phyloP scores from a whole-genome alignment of 306 rosid species.

The Cicer pinnatifidum region DNA sequence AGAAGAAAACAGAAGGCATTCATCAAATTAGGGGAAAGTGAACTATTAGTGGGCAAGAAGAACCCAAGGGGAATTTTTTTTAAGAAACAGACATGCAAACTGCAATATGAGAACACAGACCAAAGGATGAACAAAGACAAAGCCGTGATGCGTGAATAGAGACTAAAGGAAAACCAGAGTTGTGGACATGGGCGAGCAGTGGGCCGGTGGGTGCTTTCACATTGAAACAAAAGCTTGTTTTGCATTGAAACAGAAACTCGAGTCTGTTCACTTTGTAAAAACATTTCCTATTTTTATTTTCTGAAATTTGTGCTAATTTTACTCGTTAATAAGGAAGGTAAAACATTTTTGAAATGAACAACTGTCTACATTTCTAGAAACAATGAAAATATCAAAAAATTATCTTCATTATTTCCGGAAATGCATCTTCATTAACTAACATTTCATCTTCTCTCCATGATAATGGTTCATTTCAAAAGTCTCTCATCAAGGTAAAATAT shows the following conservation, averaged over 20 bases:
- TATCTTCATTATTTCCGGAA: too few species aligned
- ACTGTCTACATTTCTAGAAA: too few species aligned
- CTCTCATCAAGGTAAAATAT: too few species aligned
- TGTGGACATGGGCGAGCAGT: background rate
- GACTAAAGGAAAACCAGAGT: conserved; percentile 9
- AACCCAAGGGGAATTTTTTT: background rate
- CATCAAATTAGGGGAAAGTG: conserved; percentile 14
- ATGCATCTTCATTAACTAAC: too few species aligned
- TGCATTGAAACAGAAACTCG: background rate
- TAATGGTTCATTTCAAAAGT: too few species aligned
- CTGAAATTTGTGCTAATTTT: too few species aligned
- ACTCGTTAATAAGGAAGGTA: too few species aligned
- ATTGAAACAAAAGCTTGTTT: conserved; percentile 8
- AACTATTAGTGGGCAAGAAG: conserved; percentile 18
- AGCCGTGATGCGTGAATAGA: background rate
- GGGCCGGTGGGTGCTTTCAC: background rate
- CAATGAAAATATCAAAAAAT: too few species aligned
- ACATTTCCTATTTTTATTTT: too few species aligned
- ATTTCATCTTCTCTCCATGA: too few species aligned
- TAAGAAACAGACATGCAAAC: background rate
- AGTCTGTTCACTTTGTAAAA: background rate
- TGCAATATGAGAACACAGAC: background rate
- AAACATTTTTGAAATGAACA: too few species aligned
- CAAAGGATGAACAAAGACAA: background rate
- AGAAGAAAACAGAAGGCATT: background rate